Evolutionary conservation across 371 early-diverging fungal genomes (phyloP), one percentile per base, ranked within the genome.

Genomic region (Apophysomyces ossiformis): DNA sequence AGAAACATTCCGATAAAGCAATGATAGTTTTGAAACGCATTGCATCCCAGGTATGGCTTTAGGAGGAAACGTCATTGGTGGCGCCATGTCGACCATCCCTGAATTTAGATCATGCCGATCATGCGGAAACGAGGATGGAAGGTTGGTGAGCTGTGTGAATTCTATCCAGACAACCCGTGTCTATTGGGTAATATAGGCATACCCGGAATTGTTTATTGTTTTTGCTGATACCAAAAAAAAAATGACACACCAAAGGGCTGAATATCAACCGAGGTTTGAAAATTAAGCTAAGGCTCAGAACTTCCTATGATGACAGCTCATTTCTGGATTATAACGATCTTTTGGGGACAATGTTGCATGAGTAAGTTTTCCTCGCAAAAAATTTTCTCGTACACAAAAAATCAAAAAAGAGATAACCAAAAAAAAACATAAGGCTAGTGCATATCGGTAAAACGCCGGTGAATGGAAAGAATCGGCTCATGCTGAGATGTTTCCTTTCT

Each of bases 321-420:
- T 89, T 90, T 76, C 68, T 83, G 8, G 81, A 83, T 21, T 84
- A 85, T 36, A 76, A 87, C 58, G 79, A 79, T 61, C 69, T 89
- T 18, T 63, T 91, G n/a, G 90, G 89, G 11, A 88, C 90, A 0
- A 78, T 88, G 78, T 74, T 90, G 47, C 90, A 90, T 66, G 90
- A 89, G 83, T 84, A 74, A 66, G 73, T 58, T 26, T 26, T 26
- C 32, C 0, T 26, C 32, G n/a, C n/a, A 36, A 8, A 37, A 64
- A 7, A 7, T 43, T 41, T 61, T 15, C 12, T 7, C 61, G 63
- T 37, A 36, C 58, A 50, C 54, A 21, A 26, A 50, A 50, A 32
- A 16, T 50, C 54, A 50, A 50, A 50, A 46, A 47, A 26, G 21
- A 26, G 21, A 16, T 50, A 16, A 50, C 16, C 16, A 47, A 47